Evolutionary conservation across 495 filamentous ascomycete species (phyloP).

Genomic region (Hypoxylon trugodes): DNA sequence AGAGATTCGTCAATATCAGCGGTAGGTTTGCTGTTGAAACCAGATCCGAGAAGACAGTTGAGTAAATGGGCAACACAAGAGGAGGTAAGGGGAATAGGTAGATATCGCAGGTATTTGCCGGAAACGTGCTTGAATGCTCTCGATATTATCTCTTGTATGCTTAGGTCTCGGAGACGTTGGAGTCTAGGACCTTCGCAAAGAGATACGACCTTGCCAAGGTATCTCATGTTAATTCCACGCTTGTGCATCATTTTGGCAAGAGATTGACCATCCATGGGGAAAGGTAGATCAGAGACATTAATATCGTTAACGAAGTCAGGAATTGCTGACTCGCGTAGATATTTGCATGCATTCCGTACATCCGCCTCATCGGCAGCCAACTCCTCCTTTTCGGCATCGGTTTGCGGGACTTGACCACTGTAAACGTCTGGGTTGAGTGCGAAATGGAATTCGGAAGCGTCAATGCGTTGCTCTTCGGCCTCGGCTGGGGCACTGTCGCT

Average conservation of each 20-base stretch:
- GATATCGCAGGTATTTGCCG: slow-evolving; percentile 76
- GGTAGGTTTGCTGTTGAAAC: slow-evolving; percentile 76
- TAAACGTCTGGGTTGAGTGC: slow-evolving; percentile 94
- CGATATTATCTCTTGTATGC: slow-evolving; percentile 90
- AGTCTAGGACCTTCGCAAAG: slow-evolving; percentile 76
- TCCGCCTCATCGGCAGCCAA: slow-evolving; percentile 87
- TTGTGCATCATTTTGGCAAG: slow-evolving; percentile 91
- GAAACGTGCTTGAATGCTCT: slow-evolving; percentile 94
- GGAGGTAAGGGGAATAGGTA: slow-evolving; percentile 80
- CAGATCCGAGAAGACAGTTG: slow-evolving; percentile 89
- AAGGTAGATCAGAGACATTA: slow-evolving; percentile 90
- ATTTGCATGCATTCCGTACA: slow-evolving; percentile 82
- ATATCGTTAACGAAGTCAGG: slow-evolving; percentile 80
- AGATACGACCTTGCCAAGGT: slow-evolving; percentile 83
- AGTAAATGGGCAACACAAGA: slow-evolving; percentile 85
- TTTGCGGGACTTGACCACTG: slow-evolving; percentile 90
- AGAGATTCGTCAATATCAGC: slow-evolving; percentile 80
- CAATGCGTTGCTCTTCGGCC: slow-evolving; percentile 66
- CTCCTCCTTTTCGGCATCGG: slow-evolving; percentile 86
- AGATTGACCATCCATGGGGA: slow-evolving; percentile 97
- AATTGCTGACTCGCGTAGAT: slow-evolving; percentile 76
- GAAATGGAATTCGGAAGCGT: slow-evolving; percentile 86
- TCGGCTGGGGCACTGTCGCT: slow-evolving; percentile 42
- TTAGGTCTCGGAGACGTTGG: slow-evolving; percentile 75
- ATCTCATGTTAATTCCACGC: slow-evolving; percentile 96